Evolutionary conservation across 345 rosid genomes (phyloP), one percentile per base, ranked within the genome.

Genomic region (Salix viminalis): DNA sequence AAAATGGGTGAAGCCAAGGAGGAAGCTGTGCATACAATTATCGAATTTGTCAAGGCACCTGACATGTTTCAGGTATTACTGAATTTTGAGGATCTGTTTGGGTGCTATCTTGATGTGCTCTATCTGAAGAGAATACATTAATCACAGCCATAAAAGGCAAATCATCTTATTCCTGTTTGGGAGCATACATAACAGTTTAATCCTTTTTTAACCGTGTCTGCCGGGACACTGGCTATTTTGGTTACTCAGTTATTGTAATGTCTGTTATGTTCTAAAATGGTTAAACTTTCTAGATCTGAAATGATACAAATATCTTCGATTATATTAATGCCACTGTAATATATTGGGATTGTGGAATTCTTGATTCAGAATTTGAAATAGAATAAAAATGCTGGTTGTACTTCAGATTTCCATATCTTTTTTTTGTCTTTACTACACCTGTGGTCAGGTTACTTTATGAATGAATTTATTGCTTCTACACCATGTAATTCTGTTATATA

Each of bases 41-140:
- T 91, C 12, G 97, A 90, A 70, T 96, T 94, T 88, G 90, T 96
- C 72, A 92, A 89, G 85, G 94, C 96, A 54, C 92, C 99, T n/a
- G 91, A 83, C 77, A 85, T 89, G 74, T 89, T 91, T 80, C 97
- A 90, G 99, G 98, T 94, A 90, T 71, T 10, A 39, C 32, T 76
- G 32, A 65, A 42, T 66, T 15, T 77, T 18, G 2, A 69, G 24
- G 19, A 67, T 61, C n/a, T 65, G 1, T 1, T 21, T 41, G 34
- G 26, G 16, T 61, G 15, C 24, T 41, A 5, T 50, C 11, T 46
- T 75, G 65, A 65, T 65, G 7, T 21, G 36, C 34, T 23, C 26
- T 50, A 48, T 75, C 16, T 24, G 24, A 64, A 41, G 42, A 46
- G 10, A 37, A 14, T 42, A 58, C 24, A 44, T 69, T 69, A 44